A percentile compares a stretch with the other conserved stretches of the same genome.
Conservation (phyloP, 2,329 filamentous ascomycete genomes). For the Cyphellophora europaea region DNA sequence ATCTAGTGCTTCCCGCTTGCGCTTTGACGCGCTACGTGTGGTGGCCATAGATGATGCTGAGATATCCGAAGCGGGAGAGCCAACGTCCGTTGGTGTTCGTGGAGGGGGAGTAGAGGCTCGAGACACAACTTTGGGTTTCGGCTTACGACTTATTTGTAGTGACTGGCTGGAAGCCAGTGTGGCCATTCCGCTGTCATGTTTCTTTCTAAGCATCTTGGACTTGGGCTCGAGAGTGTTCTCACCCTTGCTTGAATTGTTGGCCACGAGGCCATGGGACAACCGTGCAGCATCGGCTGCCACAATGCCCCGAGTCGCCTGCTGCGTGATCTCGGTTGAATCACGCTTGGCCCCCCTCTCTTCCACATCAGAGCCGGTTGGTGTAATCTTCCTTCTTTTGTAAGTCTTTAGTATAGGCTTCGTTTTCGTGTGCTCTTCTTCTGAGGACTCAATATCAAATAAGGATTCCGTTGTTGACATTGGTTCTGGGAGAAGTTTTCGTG, state of each 20-base stretch:
- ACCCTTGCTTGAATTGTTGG: not conserved
- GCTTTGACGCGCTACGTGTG: conserved; percentile 11
- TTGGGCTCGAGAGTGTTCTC: not conserved
- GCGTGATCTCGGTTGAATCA: no score
- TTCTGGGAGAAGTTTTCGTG: no score
- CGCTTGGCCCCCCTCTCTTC: no score
- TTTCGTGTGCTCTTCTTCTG: conserved; percentile 12
- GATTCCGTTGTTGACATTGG: no score
- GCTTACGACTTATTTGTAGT: no score
- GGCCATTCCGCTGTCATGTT: not conserved
- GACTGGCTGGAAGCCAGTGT: not conserved
- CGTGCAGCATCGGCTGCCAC: no score
- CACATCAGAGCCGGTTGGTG: not conserved
- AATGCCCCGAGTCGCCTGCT: no score
- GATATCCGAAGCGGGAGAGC: not conserved
- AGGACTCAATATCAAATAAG: conserved; percentile 20
- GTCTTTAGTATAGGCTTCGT: not conserved
- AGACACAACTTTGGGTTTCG: no score
- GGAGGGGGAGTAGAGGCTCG: not conserved
- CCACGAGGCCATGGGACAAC: not conserved
- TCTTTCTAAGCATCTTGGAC: not conserved
- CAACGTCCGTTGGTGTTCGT: not conserved
- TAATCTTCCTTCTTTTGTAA: not conserved
- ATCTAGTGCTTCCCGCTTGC: conserved; percentile 10
- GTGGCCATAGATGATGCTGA: conserved; percentile 2